These are phyloP conservation scores for Cyclostephanos tholiformis DNA, from an alignment of 108 stramenopile genomes.

Conservation along the genomic window DNA sequence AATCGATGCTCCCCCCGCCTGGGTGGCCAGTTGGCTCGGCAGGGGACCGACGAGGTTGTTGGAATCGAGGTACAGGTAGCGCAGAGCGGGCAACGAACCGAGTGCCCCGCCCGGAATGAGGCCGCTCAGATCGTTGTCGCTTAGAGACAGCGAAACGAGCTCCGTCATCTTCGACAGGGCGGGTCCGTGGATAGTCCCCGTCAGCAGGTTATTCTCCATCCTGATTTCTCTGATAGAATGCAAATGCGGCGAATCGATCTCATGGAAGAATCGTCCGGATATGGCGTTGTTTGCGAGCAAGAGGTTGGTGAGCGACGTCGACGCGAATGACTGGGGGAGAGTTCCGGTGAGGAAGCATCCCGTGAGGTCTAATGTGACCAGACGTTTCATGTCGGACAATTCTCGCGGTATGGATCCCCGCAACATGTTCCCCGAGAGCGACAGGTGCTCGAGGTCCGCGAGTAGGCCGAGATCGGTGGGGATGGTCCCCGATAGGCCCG, in stretches of 20 bases:
- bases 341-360: constrained; percentile 36
- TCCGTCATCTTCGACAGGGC: constrained; percentile 23
- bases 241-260: constrained; percentile 37
- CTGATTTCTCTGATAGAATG: constrained; percentile 33
- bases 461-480: constrained; percentile 46
- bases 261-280: constrained; percentile 29
- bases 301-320: constrained; percentile 24
- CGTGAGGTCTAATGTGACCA: constrained; percentile 28
- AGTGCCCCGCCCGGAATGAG: constrained; percentile 39
- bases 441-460: constrained; percentile 23
- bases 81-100: constrained; percentile 31
- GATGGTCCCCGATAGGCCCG: constrained; percentile 49
- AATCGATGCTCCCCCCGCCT: constrained; percentile 16
- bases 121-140: constrained; percentile 50
- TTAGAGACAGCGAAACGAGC: constrained; percentile 46
- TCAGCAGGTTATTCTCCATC: constrained; percentile 38
- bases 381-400: constrained; percentile 21
- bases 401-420: constrained; percentile 44
- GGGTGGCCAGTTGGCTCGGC: constrained; percentile 31
- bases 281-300: constrained; percentile 35
- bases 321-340: constrained; percentile 38
- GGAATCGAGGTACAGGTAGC: constrained; percentile 42
- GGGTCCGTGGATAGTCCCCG: constrained; percentile 33
- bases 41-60: constrained; percentile 53
- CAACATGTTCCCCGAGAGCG: constrained; percentile 44